Percentiles rank a stretch among this genome's conserved stretches.
These are phyloP conservation scores for Tetrapisispora iriomotensis DNA, from an alignment of 805 yeast species.

Conservation along the genomic window DNA sequence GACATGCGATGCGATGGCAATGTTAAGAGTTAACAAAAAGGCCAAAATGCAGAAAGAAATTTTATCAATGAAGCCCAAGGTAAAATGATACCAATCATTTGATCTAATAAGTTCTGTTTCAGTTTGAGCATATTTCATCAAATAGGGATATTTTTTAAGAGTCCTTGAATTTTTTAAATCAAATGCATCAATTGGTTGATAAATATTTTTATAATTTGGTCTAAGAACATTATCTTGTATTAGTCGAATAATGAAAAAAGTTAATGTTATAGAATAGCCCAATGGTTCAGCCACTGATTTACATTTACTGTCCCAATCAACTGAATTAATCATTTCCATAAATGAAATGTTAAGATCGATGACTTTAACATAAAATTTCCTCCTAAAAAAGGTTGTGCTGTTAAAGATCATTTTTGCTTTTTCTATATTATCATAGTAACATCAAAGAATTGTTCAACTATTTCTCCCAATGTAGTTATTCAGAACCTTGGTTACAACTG, in stretches of 20 bases:
- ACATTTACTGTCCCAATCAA: slow-evolving; percentile 27
- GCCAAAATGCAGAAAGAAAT: slow-evolving; percentile 5
- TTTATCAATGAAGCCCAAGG: slow-evolving; percentile 11
- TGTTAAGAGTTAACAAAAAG: slow-evolving; percentile 9
- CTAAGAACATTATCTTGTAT: slow-evolving; percentile 23
- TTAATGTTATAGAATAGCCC: slow-evolving; percentile 16
- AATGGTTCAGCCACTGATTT: slow-evolving; percentile 17
- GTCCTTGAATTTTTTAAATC: slow-evolving; percentile 23
- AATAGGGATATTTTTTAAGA: slow-evolving; percentile 9
- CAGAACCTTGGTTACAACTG: too few relatives aligned
- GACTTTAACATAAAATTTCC: not conserved
- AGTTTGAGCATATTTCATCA: not conserved
- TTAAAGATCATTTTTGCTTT: not conserved
- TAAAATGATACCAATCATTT: slow-evolving; percentile 7
- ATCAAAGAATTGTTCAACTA: not conserved
- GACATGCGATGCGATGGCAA: slow-evolving; percentile 12
- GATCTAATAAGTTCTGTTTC: not conserved
- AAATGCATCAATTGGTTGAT: slow-evolving; percentile 16
- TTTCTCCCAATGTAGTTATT: not conserved
- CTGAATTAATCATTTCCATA: slow-evolving; percentile 17
- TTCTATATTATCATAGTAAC: not conserved
- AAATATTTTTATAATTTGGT: slow-evolving; percentile 17
- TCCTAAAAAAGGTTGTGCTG: not conserved
- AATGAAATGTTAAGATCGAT: slow-evolving; percentile 15
- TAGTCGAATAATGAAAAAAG: slow-evolving; percentile 18